Percentiles rank a stretch among this genome's conserved stretches.
These are phyloP conservation scores for Haplosporangium sp. DNA, from an alignment of 371 early-diverging fungal genomes.

Conservation along the genomic window DNA sequence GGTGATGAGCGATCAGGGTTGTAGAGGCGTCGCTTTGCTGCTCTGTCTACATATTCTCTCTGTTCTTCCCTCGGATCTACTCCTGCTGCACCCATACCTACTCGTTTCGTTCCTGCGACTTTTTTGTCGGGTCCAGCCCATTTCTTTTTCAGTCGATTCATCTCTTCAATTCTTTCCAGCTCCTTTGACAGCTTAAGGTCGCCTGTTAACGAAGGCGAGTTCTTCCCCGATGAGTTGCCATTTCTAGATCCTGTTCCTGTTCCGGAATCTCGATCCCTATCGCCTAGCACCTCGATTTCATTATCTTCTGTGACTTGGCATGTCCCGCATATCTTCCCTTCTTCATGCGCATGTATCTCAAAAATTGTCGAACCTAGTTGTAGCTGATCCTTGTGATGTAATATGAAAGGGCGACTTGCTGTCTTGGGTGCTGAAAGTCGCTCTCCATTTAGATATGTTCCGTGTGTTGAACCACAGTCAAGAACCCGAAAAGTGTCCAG, in stretches of 20 bases:
- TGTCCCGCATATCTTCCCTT: conserved; percentile 58
- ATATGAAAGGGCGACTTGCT: conserved; percentile 58
- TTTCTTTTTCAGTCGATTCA: conserved; percentile 56
- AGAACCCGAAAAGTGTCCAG: conserved; percentile 57
- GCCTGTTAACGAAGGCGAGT: conserved; percentile 16
- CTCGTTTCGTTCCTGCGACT: conserved; percentile 7
- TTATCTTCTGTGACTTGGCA: conserved; percentile 60
- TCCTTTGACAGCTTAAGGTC: conserved; percentile 43
- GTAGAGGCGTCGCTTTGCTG: conserved; percentile 48
- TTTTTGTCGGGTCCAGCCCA: conserved; percentile 53
- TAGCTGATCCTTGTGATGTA: conserved; percentile 60
- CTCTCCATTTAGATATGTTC: conserved; percentile 63
- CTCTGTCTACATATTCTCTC: conserved; percentile 51
- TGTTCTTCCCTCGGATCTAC: background rate
- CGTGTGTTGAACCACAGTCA: conserved; percentile 68
- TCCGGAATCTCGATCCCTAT: conserved; percentile 18
- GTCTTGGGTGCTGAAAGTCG: conserved; percentile 62
- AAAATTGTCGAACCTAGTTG: conserved; percentile 59
- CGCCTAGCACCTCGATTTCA: conserved; percentile 56
- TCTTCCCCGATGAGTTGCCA: conserved; percentile 6
- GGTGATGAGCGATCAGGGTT: conserved; percentile 50
- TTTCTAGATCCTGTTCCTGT: background rate
- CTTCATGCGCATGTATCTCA: conserved; percentile 63
- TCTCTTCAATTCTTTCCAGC: conserved; percentile 54
- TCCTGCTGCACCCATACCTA: background rate